These are phyloP conservation scores for Aspergillus steynii DNA, from an alignment of 495 filamentous ascomycete species.

Conservation along the genomic window DNA sequence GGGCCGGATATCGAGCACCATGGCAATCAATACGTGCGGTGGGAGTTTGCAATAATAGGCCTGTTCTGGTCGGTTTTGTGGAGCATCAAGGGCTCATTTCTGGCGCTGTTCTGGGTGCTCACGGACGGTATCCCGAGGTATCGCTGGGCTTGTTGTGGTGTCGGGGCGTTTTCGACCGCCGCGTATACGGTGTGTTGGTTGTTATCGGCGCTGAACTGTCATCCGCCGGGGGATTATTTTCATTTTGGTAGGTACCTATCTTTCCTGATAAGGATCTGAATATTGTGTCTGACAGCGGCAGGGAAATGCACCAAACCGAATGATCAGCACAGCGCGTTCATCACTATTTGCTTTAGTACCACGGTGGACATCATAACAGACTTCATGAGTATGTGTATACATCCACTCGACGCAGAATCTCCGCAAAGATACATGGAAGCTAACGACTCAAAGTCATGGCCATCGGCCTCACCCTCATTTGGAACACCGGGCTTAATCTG, in stretches of 20 bases:
- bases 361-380: conserved; percentile 45
- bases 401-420: background rate
- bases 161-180: conserved; percentile 32
- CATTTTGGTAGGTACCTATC: conserved; percentile 25
- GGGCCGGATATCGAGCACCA: conserved; percentile 27
- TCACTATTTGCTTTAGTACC: conserved; percentile 46
- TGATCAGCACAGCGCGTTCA: conserved; percentile 27
- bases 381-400: conserved; percentile 24
- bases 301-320: conserved; percentile 21
- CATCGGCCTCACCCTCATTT: conserved; percentile 33
- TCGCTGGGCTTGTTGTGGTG: conserved; percentile 37
- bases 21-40: conserved; percentile 28
- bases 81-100: conserved; percentile 49
- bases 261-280: background rate
- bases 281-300: background rate
- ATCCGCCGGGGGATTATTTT: conserved; percentile 41
- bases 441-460: conserved; percentile 29
- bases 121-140: conserved; percentile 39
- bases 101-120: conserved; percentile 47
- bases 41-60: conserved; percentile 45
- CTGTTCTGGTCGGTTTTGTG: conserved; percentile 51
- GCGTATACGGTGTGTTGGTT: conserved; percentile 40
- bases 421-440: background rate
- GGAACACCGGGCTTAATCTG: conserved; percentile 23
- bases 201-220: conserved; percentile 40